Evolutionary conservation across 2,329 filamentous ascomycete species (phyloP), one percentile per base, ranked within the genome.

Genomic region (Hymenoscyphus salicellus): DNA sequence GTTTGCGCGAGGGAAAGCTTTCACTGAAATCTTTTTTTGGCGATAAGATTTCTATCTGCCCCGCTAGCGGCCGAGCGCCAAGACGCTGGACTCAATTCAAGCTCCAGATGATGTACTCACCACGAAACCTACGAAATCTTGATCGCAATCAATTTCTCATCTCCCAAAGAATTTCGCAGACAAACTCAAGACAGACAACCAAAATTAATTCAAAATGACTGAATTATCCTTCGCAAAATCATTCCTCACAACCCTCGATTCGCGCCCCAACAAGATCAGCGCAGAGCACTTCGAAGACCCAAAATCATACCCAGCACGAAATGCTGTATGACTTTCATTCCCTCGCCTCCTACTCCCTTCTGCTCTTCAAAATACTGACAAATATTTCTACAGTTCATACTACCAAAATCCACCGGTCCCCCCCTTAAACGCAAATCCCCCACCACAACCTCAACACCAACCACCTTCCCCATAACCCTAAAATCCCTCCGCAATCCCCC

Each of bases 231-330:
- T 97, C 77, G 90, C 92, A 72, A 92, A 90, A 78, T 83, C 86
- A 36, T 97, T 96, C 78, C 87, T 99, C 71, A 82, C 88, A 61
- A 85, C 87, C 26, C 86, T 98, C 68, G 92, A 96, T 78, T 85
- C 87, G 66, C 88, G 89, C 59, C 90, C 93, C 7, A 78, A 88
- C 72, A 96, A 93, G 81, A 85, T 98, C 68, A 87, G 89, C n/a
- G 82, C 91, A 69, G 92, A 98, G 77, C 90, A 97, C 86, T 88
- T 96, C 77, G 91, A 94, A 78, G 92, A 97, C 75, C 87, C 92
- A 59, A 88, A 88, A 72, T 86, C 84, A 70, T 93, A 94, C 76
- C 90, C 91, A 28, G 81, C 90, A 30, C 87, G 90, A 67, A 83
- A 87, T 69, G 89, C 93, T 17, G 94, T 97, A 85, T 33, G 88